Base-by-base conservation (phyloP, 306 rosid species). In the Lagenaria siceraria region DNA sequence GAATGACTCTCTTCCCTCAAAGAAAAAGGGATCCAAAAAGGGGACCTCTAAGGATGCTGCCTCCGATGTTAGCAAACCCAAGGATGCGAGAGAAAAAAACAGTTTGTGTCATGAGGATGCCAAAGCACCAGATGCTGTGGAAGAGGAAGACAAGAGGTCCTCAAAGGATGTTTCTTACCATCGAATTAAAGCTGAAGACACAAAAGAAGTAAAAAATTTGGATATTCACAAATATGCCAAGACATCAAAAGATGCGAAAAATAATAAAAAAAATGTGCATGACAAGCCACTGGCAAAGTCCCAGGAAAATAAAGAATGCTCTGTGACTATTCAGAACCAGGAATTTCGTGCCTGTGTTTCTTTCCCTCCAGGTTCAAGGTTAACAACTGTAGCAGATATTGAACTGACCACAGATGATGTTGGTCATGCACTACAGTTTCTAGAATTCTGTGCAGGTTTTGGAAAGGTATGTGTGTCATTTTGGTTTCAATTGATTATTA, bases 371-470 rank as follows among this genome's bases (percentile, higher is more conserved):
- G 92, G 92, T 24, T 77, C 77, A 10, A 69, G 58, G 58, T 80
- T 95, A 74, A 87, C 84, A 2, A 53, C 80, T 35, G 77, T 89
- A 78, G 69, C 74, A 42, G 92, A 82, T 31, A 77, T 89, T 77
- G 93, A 88, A 46, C 75, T 95, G 7, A 25, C 84, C 53, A 82
- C 82, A 12, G 89, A 86, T 78, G 90, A 87, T 79, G 83, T 87
- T 84, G 98, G 95, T 10, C 79, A 80, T 38, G 97, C 87, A n/a
- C 56, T 95, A 79, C 98, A 95, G 66, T 85, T 95, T 77, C 58
- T 95, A 52, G 96, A 92, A 76, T 95, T 95, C 70, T 92, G 90
- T 78, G 80, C 83, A 53, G 82, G 83, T 17, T 95, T 95, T 75
- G 91, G 93, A 51, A 88, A 90, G 96, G 97, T 90, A 90, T 76